A percentile compares a stretch with the other conserved stretches of the same genome.
Evolutionary conservation across 106 monocot genomes (phyloP).

Genomic region (Dioscorea alata): DNA sequence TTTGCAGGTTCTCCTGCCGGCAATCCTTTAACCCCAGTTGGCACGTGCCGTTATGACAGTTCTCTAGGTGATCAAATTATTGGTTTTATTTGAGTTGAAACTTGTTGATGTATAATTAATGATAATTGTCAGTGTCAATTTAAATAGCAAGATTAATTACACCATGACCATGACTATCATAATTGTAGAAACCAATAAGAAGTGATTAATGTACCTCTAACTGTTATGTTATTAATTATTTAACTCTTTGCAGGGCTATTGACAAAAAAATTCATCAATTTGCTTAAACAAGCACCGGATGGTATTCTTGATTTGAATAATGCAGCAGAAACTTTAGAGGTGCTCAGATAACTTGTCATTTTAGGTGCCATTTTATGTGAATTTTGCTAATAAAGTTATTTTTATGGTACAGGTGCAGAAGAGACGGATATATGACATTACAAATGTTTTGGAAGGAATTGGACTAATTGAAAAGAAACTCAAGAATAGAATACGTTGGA

Average conservation of each 20-base stretch:
- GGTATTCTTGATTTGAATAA: slow-evolving; percentile 91
- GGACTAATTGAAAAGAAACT: slow-evolving; percentile 86
- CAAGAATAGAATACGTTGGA: slow-evolving; percentile 90
- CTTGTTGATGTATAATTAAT: too few species aligned
- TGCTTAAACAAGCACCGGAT: slow-evolving; percentile 78
- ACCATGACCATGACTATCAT: not conserved
- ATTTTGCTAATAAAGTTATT: not conserved
- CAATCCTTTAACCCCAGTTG: slow-evolving; percentile 51
- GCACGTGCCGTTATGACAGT: slow-evolving; percentile 78
- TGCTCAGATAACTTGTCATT: slow-evolving; percentile 10
- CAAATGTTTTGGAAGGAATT: slow-evolving; percentile 94
- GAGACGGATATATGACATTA: slow-evolving; percentile 93
- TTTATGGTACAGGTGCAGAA: slow-evolving; percentile 64
- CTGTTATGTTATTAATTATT: slow-evolving; percentile 10
- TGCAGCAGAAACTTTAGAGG: slow-evolving; percentile 86
- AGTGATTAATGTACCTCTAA: not conserved
- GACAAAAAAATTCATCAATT: slow-evolving; percentile 81
- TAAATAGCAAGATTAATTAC: not conserved
- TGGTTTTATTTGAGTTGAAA: not conserved
- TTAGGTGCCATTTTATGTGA: not conserved
- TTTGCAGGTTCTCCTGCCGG: slow-evolving; percentile 67
- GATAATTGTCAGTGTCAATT: not conserved
- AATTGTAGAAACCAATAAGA: not conserved
- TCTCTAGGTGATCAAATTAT: slow-evolving; percentile 64
- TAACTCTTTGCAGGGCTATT: slow-evolving; percentile 50